Evolutionary conservation across 441 rosid species (phyloP), one percentile per base, ranked within the genome.

Genomic region (Jatropha multifida): DNA sequence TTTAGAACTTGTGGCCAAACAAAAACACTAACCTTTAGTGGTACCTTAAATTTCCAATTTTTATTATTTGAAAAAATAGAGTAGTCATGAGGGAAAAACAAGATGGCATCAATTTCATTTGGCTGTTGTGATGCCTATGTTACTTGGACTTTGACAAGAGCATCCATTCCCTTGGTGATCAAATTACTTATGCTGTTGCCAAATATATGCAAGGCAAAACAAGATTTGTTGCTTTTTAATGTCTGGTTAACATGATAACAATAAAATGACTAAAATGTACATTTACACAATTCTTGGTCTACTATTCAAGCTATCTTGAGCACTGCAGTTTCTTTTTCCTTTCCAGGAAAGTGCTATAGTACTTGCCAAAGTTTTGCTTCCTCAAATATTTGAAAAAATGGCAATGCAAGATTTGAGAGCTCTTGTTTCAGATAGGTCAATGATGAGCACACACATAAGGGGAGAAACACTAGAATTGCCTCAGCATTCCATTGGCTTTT

Each of bases 331-430:
- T 63, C 38, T 63, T 44, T 65, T 54, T 32, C 38, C 56, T 44
- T 69, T 61, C 37, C 87, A 95, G 98, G 98, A 95, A 90, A 93
- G 97, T 83, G 88, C 97, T 27, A 84, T 90, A 65, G 65, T 82
- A 69, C 91, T 95, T 76, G 87, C 90, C 48, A 93, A 90, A 83
- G 83, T 92, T 63, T 80, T 95, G 82, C 88, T 88, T 86, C 99
- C 99, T 77, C 97, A 86, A 81, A 79, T 87, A 80, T 95, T 95
- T 80, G 98, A 95, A 79, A 89, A 87, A 72, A 77, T 93, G 85
- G 72, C 89, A 51, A 76, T 90, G 97, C 95, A 87, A 79, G 98
- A 93, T 70, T 65, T 90, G 78, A 89, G 99, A 84, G 88, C 88
- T 41, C 88, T 92, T 77, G 88, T 89, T 26, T 86, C 90, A 7